Percentiles rank a stretch among this genome's conserved stretches.
phyloP scores from a whole-genome alignment of 768 basidiomycete species.

The Suillus bovinus region DNA sequence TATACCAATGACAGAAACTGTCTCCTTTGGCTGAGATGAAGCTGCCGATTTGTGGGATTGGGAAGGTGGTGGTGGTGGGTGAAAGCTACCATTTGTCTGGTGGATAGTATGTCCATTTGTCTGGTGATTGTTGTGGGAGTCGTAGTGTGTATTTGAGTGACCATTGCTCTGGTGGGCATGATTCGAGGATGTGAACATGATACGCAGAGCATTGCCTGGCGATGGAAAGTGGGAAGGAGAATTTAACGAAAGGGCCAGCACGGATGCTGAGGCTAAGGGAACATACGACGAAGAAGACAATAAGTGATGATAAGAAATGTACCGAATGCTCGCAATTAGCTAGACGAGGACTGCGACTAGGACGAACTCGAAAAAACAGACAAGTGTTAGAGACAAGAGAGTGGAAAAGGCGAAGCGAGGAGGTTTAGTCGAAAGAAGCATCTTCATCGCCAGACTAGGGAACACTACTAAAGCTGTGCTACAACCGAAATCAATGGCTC shows the following conservation, averaged over 20 bases:
- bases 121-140: conserved; percentile 25
- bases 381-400: conserved; percentile 1
- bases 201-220: conserved; percentile 35
- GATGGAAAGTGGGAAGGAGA: conserved; percentile 11
- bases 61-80: conserved; percentile 21
- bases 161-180: conserved; percentile 29
- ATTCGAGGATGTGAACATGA: conserved; percentile 34
- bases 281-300: conserved; percentile 23
- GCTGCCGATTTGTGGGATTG: conserved; percentile 18
- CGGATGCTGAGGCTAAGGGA: conserved; percentile 16
- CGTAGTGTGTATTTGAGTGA: conserved; percentile 15
- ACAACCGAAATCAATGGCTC: neutral
- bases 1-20: conserved; percentile 67
- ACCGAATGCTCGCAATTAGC: neutral
- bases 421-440: neutral
- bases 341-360: neutral
- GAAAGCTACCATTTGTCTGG: conserved; percentile 13
- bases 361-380: conserved; percentile 2
- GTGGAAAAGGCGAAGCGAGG: conserved; percentile 6
- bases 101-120: conserved; percentile 28
- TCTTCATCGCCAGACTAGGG: neutral
- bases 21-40: conserved; percentile 47
- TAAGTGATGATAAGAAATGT: conserved; percentile 13
- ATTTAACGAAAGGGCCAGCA: conserved; percentile 20
- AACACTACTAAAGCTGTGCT: conserved; percentile 8